Base-by-base conservation (phyloP, 148 eudicot genomes). In the Cornus suecica region DNA sequence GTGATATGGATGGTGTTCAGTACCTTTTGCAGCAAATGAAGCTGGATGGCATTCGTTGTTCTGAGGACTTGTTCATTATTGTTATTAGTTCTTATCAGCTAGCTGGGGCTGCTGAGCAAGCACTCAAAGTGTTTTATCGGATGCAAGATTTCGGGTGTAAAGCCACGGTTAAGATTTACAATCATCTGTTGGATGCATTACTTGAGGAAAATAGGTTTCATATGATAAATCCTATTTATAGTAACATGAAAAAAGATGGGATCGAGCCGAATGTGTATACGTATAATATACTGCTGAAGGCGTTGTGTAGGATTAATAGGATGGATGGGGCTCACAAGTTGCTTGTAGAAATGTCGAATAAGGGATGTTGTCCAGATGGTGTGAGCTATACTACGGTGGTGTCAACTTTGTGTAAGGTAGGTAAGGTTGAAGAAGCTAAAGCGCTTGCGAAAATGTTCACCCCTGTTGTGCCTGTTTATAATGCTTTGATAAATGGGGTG, bases 11-110 rank as follows among this genome's bases (percentile, higher is more conserved):
- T 77, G 84, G 85, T 34, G 90, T 94, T 71, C 94, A 90, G 69
- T 94, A 94, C 77, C 86, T 94, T 60, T 73, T 94, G 80, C 90
- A 88, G 48, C 94, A 94, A 65, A 94, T 94, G 97, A 91, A 91
- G 60, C 79, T 90, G 68, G 91, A 84, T 15, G 85, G 91, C n/a
- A 71, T 91, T 75, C 70, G 32, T 71, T 90, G 91, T 76, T 84
- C 89, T 23, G 98, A 94, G 73, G 91, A 87, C 30, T 77, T 91
- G 72, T 91, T 93, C 74, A 80, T 91, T 78, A 91, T 81, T 71
- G 84, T 93, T 24, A 90, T 93, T 29, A 48, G 65, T 69, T 86
- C 84, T 76, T 91, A 86, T 82, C 81, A 83, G 79, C 56, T 74
- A 74, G 72, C 77, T 71, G 88, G 88, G 74, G 86, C 87, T 65